phyloP scores from a whole-genome alignment of 257 asterid genomes.

The Solanum arcanum region DNA sequence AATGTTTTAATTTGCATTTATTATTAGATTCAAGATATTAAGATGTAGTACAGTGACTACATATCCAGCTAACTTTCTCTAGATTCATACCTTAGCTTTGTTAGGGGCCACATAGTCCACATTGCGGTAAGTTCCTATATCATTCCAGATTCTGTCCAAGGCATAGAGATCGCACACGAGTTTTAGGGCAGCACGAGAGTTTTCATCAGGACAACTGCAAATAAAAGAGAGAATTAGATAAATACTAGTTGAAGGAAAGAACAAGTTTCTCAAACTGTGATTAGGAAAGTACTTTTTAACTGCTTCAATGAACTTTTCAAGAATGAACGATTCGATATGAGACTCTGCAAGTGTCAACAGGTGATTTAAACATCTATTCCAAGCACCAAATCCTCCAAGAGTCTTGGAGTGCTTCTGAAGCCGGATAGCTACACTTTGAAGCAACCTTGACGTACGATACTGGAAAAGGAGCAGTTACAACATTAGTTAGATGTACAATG shows the following conservation, averaged over 20 bases:
- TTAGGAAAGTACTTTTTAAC: constrained; percentile 43
- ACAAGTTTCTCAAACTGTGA: not conserved
- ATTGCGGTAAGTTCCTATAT: constrained; percentile 89
- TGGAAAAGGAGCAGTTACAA: constrained; percentile 19
- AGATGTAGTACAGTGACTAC: not conserved
- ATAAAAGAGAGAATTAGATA: constrained; percentile 1
- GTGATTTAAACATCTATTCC: constrained; percentile 98
- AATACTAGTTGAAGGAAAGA: not conserved
- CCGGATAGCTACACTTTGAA: constrained; percentile 81
- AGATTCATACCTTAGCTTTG: constrained; percentile 76
- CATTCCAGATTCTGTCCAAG: constrained; percentile 93
- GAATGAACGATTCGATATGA: constrained; percentile 81
- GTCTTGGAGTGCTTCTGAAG: constrained; percentile 82
- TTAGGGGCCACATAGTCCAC: constrained; percentile 96
- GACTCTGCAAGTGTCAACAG: constrained; percentile 94
- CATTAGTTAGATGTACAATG: not conserved
- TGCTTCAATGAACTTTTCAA: constrained; percentile 76
- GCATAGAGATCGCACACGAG: constrained; percentile 92
- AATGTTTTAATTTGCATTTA: not conserved
- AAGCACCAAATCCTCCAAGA: constrained; percentile 90
- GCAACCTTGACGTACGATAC: constrained; percentile 93
- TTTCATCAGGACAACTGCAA: constrained; percentile 69
- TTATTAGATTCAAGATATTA: not conserved
- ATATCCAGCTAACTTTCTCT: not conserved
- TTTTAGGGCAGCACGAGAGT: constrained; percentile 64